Percentiles rank a stretch among this genome's conserved stretches.
These are phyloP conservation scores for Silene coronaria DNA, from an alignment of 179 eudicot genomes.

Conservation along the genomic window DNA sequence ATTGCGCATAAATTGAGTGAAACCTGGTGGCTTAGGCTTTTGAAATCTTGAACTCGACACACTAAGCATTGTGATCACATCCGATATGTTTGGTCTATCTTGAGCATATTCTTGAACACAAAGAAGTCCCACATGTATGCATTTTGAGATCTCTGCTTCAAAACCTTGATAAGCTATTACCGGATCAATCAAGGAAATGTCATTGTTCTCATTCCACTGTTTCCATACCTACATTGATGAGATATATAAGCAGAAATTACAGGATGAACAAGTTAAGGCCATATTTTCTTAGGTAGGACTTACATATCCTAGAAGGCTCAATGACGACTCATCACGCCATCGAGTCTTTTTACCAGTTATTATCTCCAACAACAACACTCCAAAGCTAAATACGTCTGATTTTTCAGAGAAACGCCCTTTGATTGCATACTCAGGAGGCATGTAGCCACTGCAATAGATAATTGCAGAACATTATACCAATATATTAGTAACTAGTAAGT, in stretches of 20 bases:
- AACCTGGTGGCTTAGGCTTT: constrained; percentile 31
- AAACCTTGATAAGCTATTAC: background rate
- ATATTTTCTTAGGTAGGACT: background rate
- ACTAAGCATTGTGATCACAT: constrained; percentile 29
- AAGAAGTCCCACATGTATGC: constrained; percentile 13
- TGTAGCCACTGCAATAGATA: too few relatives aligned
- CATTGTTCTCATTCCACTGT: too few relatives aligned
- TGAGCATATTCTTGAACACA: too few relatives aligned
- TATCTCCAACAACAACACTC: background rate
- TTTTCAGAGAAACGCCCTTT: constrained; percentile 26
- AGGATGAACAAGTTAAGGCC: background rate
- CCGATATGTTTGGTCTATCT: background rate
- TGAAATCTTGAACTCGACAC: constrained; percentile 24
- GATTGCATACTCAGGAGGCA: constrained; percentile 12
- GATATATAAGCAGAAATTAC: background rate
- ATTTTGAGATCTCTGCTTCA: constrained; percentile 21
- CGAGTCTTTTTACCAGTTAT: constrained; percentile 34
- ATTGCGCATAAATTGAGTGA: background rate
- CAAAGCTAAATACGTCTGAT: background rate
- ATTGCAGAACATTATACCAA: too few relatives aligned
- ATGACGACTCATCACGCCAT: constrained; percentile 8
- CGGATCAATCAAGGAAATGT: too few relatives aligned
- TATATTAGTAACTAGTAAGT: too few relatives aligned
- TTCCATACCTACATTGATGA: background rate
- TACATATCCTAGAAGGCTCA: constrained; percentile 25